A percentile compares a stretch with the other conserved stretches of the same genome.
These are phyloP conservation scores for Cylindricascospora bacillispora DNA, from an alignment of 1,139 yeast species.

Conservation along the genomic window DNA sequence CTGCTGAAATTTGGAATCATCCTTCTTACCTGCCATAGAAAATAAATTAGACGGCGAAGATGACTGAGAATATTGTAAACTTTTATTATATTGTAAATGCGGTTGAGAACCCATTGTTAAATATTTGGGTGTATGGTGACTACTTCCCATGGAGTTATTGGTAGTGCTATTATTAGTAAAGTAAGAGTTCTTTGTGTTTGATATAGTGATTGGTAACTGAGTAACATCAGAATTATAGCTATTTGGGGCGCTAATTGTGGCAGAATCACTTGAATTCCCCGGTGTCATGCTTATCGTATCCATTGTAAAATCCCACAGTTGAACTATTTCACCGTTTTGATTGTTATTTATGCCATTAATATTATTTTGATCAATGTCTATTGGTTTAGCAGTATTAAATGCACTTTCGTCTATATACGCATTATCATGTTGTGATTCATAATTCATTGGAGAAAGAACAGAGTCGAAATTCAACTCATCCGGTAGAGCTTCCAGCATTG, in stretches of 20 bases:
- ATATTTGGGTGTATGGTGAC: background rate
- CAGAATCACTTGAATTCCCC: slow-evolving; percentile 24
- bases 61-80: background rate
- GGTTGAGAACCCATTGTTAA: background rate
- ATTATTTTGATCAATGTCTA: slow-evolving; percentile 9
- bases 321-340: slow-evolving; percentile 28
- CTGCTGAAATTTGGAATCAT: slow-evolving; percentile 3
- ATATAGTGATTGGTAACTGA: background rate
- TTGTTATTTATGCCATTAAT: slow-evolving; percentile 9
- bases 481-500: slow-evolving; percentile 26
- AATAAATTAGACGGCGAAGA: background rate
- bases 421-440: background rate
- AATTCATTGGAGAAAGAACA: slow-evolving; percentile 2
- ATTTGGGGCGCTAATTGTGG: slow-evolving; percentile 26
- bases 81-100: background rate
- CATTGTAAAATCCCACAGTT: slow-evolving; percentile 26
- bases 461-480: slow-evolving; percentile 17
- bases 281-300: slow-evolving; percentile 26
- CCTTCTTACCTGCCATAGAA: slow-evolving; percentile 2
- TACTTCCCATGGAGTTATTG: too few relatives aligned
- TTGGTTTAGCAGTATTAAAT: slow-evolving; percentile 8
- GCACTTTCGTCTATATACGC: background rate
- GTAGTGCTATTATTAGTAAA: slow-evolving; percentile 1
- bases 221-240: slow-evolving; percentile 19
- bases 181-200: background rate